Base-by-base conservation (phyloP, 192 early-diverging fungal species). In the Coemansia biformis region DNA sequence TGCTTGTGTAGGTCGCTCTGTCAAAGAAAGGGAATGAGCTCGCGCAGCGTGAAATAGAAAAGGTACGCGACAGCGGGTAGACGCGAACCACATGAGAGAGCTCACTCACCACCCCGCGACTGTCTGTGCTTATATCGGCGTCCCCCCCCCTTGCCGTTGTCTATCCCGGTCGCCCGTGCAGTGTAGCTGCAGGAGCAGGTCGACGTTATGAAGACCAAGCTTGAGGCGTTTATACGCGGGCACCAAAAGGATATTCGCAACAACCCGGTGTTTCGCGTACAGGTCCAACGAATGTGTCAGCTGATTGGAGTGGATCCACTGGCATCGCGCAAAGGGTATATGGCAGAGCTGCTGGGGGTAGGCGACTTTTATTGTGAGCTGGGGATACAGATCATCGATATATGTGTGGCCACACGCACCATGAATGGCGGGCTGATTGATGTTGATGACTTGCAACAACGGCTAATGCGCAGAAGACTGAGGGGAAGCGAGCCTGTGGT, bases 341-440 rank as follows among this genome's bases (percentile, higher is more conserved):
- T 93, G 96, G 81, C 90, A 0, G 93, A 94, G 43, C 65, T 98
- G 9, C 65, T 98, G 3, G 96, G 96, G 0, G 85, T 96, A 6
- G 90, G 93, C 13, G 92, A 96, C 60, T 98, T 98, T 72, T 98
- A 98, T 69, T 96, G 92, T 54, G 91, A 96, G 41, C 78, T 98
- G 4, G 89, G 84, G 0, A 83, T 98, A n/a, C 92, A 94, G 46
- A 88, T 95, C 28, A 87, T 86, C 35, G 90, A 93, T 43, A 82
- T 89, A 0, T 98, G 93, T 55, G 80, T 95, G 10, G 79, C 83
- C 18, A 93, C 91, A 2, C 57, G 92, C 38, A 79, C 80, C 21
- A 54, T 81, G 15, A 96, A 94, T 60, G 95, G 95, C 7, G 95
- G 95, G 3, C 69, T 98, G 17, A 89, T 95, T 49, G 91, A 91